Evolutionary conservation across 208 protist species (phyloP).

Genomic region (Tritrichomonas musculus): DNA sequence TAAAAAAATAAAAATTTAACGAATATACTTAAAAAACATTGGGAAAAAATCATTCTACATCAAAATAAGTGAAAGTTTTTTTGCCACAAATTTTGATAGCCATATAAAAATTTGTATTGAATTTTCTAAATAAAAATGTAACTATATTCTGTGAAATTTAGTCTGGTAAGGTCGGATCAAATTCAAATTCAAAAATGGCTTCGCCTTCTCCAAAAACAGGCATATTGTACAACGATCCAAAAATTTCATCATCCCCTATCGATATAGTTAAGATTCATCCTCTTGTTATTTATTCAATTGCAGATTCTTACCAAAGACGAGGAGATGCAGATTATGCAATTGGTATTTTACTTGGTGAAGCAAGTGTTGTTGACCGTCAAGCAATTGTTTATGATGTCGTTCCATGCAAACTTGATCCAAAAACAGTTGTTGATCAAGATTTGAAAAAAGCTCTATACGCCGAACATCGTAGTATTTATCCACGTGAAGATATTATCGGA

Average conservation of each 20-base stretch:
- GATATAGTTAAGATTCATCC: background rate
- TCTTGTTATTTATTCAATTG: constrained; percentile 5
- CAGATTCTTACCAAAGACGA: background rate
- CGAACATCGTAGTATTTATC: background rate
- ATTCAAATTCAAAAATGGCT: no score
- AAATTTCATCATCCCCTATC: background rate
- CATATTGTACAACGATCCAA: background rate
- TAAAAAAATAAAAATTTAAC: no score
- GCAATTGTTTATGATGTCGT: background rate
- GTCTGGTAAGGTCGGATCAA: no score
- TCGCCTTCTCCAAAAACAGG: background rate
- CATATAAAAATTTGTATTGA: no score
- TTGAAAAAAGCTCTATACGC: background rate
- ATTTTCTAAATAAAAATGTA: no score
- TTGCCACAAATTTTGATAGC: no score
- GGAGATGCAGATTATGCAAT: background rate
- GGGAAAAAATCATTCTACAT: no score
- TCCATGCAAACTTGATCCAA: background rate
- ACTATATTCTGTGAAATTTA: no score
- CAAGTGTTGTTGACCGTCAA: background rate
- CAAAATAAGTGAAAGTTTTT: no score
- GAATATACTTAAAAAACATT: no score
- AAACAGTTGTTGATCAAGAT: background rate
- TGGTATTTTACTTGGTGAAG: background rate
- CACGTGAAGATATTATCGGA: background rate